Evolutionary conservation across 495 filamentous ascomycete species (phyloP), one percentile per base, ranked within the genome.

Genomic region (Elasticomyces elasticus): DNA sequence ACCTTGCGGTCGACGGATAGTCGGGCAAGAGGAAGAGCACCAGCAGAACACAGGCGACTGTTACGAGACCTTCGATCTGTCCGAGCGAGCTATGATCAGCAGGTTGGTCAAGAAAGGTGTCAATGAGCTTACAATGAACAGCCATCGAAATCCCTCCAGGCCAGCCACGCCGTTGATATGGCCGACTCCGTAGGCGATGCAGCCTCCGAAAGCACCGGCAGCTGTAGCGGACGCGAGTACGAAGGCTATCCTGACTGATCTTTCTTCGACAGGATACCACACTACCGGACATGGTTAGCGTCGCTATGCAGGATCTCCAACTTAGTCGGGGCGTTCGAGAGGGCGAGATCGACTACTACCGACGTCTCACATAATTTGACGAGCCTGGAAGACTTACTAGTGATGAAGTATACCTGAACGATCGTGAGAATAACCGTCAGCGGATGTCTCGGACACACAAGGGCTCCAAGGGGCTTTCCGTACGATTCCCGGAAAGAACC

Each of bases 41-140:
- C 28, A 84, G 58, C 17, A 79, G 52, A 0, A 83, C 81, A 15
- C 84, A 74, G 1, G 80, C 33, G 30, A 88, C 69, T 1, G 79
- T 82, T 1, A 88, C 86, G 1, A 87, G 58, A 1, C 88, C 88
- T 68, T 94, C 88, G 5, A 90, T 81, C 31, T 37, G n/a, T 37
- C 10, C 9, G 91, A 72, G 66, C n/a, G n/a, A n/a, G n/a, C n/a
- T n/a, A n/a, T n/a, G n/a, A n/a, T n/a, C n/a, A n/a, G n/a, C n/a
- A n/a, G n/a, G n/a, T n/a, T n/a, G n/a, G n/a, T n/a, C n/a, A n/a
- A n/a, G n/a, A n/a, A n/a, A n/a, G n/a, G n/a, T n/a, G n/a, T n/a
- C n/a, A n/a, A n/a, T n/a, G n/a, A 94, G 91, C n/a, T 17, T 11
- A 25, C 25, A 17, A 56, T 56, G 54, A 57, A 44, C n/a, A 56